These are phyloP conservation scores for Cyberlindnera mycetangii DNA, from an alignment of 805 yeast species.

Conservation along the genomic window DNA sequence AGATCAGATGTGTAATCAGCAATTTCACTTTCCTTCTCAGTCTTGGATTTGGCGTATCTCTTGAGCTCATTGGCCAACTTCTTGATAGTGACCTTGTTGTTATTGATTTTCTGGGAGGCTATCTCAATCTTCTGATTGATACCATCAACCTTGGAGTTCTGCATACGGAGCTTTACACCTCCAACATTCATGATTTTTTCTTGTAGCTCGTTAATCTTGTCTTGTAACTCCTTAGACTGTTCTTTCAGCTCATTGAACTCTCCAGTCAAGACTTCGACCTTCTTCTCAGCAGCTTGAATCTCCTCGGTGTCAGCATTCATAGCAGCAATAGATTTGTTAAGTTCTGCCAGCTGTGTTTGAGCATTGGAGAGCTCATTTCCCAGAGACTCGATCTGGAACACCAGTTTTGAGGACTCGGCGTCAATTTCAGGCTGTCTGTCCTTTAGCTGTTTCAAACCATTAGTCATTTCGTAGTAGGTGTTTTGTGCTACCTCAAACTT, in stretches of 20 bases:
- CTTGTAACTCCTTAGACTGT: conserved; percentile 54
- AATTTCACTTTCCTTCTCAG: conserved; percentile 47
- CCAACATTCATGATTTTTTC: conserved; percentile 87
- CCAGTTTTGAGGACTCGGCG: conserved; percentile 51
- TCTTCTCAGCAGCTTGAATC: conserved; percentile 34
- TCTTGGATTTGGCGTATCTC: conserved; percentile 48
- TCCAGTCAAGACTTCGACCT: conserved; percentile 32
- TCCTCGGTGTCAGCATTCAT: conserved; percentile 32
- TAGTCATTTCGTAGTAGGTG: conserved; percentile 57
- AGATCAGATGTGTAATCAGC: conserved; percentile 33
- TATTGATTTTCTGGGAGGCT: conserved; percentile 51
- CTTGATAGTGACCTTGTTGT: conserved; percentile 51
- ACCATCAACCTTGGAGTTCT: conserved; percentile 79
- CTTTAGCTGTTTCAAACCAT: conserved; percentile 52
- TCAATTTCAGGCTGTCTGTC: conserved; percentile 73
- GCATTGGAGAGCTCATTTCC: conserved; percentile 50
- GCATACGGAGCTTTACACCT: conserved; percentile 78
- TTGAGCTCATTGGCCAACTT: conserved; percentile 64
- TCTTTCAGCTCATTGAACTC: conserved; percentile 46
- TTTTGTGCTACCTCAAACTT: conserved; percentile 47
- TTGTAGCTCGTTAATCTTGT: conserved; percentile 58
- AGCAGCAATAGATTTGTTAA: conserved; percentile 24
- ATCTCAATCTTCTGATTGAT: conserved; percentile 63
- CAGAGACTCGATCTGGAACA: conserved; percentile 63
- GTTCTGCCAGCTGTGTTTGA: conserved; percentile 39